phyloP scores from a whole-genome alignment of 495 filamentous ascomycete species.

The Xylona heveae region DNA sequence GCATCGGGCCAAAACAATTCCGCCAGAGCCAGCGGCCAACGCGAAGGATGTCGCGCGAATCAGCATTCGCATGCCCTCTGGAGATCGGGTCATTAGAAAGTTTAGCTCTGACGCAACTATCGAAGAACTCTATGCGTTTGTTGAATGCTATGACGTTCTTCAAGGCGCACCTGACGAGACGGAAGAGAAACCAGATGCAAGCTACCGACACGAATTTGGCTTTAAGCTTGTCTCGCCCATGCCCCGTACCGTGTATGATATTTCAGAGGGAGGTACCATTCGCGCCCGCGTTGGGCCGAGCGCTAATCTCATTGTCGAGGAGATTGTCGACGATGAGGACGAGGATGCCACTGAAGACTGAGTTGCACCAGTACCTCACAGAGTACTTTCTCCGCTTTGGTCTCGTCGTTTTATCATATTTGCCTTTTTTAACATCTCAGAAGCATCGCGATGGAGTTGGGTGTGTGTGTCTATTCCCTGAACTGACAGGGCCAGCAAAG shows the following conservation, averaged over 20 bases:
- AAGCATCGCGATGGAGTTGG: no score
- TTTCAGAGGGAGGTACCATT: constrained; percentile 40
- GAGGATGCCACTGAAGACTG: constrained; percentile 18
- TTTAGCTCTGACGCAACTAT: constrained; percentile 43
- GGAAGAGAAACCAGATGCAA: constrained; percentile 33
- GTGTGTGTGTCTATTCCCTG: no score
- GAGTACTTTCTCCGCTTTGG: no score
- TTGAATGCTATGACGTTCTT: constrained; percentile 68
- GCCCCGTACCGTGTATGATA: constrained; percentile 56
- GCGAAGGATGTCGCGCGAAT: constrained; percentile 56
- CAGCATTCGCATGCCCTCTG: constrained; percentile 54
- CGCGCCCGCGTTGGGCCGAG: constrained; percentile 56
- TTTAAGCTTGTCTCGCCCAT: constrained; percentile 70
- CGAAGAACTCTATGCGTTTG: constrained; percentile 89
- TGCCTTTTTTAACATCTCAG: no score
- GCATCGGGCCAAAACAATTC: constrained; percentile 53
- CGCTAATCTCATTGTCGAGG: constrained; percentile 76
- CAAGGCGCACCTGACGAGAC: constrained; percentile 15
- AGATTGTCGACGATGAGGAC: constrained; percentile 34
- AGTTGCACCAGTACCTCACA: not conserved
- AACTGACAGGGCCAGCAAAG: no score
- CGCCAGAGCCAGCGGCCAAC: constrained; percentile 40
- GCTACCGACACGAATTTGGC: constrained; percentile 53
- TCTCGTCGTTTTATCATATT: no score
- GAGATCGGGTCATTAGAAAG: constrained; percentile 50